Evolutionary conservation across 192 early-diverging fungal species (phyloP).

Genomic region (Pilobolus umbonatus): DNA sequence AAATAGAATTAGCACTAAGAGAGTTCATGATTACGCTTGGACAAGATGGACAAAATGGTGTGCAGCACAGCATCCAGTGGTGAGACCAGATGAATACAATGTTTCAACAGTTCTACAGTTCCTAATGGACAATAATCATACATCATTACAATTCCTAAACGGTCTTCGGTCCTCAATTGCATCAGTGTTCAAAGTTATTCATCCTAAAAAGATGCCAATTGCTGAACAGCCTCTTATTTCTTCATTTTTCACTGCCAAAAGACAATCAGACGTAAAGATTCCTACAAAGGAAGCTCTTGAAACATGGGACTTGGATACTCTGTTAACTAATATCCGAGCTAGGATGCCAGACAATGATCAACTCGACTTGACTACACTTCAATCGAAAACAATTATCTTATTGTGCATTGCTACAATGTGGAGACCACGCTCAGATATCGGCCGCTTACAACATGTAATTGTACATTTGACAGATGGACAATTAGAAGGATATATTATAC

Average conservation of each 20-base stretch:
- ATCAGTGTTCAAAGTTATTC: no score
- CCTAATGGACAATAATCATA: no score
- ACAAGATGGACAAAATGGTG: no score
- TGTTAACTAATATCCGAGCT: background rate
- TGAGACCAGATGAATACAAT: no score
- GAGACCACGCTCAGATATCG: slow-evolving; percentile 17
- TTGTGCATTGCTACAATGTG: slow-evolving; percentile 14
- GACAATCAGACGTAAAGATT: background rate
- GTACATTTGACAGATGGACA: background rate
- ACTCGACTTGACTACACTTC: background rate
- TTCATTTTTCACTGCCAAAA: background rate
- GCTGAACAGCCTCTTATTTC: background rate
- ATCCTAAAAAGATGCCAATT: no score
- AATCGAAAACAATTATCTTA: background rate
- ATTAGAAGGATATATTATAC: background rate
- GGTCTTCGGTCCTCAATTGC: no score
- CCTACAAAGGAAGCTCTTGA: background rate
- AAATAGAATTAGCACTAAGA: no score
- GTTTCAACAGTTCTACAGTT: no score
- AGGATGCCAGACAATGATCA: background rate
- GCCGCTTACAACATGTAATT: slow-evolving; percentile 7
- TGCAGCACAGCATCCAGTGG: no score
- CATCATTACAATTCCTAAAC: no score
- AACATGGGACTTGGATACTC: background rate
- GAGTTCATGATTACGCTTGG: no score